Base-by-base conservation (phyloP, 805 yeast species). In the Candida arabinofermentans region DNA sequence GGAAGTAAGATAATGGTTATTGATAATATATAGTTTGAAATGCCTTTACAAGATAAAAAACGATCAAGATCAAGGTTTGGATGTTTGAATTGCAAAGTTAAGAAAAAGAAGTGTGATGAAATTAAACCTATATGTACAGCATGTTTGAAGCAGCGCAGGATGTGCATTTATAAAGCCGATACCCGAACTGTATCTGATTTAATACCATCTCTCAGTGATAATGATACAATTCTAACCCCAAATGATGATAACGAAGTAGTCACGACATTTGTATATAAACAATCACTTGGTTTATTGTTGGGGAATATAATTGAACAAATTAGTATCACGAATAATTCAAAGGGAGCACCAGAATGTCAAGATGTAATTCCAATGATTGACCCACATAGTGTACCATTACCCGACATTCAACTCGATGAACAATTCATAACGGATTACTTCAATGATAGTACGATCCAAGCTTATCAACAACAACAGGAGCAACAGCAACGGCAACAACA, bases 71-170 rank as follows among this genome's bases (percentile, higher is more conserved):
- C 58, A 12, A 33, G 36, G 17, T 5, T 8, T 12, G 76, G 76
- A 1, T 71, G 76, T 42, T 57, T 64, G 58, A 66, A 66, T 5
- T 71, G 76, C 49, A 58, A 73, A 42, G 55, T 59, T 18, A 59
- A 74, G 30, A 71, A 68, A 46, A 70, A 70, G 47, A 63, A 70
- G 23, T 71, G 76, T 48, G 55, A 58, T 36, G 59, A 58, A 41
- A 22, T 24, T 4, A 53, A 43, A 30, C 64, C 64, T 2, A 42
- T 36, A 6, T 59, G 64, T 27, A 21, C 24, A 8, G 42, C 46
- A 8, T 59, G 64, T 32, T 4, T 8, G 12, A 42, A 58, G 31
- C 44, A 57, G 34, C 34, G 36, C n/a, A 33, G 16, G 24, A 19
- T n/a, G 4, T 33, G 36, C 13, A 22, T 33, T 21, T 33, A 33